Base-by-base conservation (phyloP, 2,329 filamentous ascomycete species). In the Dendryphion nanum region DNA sequence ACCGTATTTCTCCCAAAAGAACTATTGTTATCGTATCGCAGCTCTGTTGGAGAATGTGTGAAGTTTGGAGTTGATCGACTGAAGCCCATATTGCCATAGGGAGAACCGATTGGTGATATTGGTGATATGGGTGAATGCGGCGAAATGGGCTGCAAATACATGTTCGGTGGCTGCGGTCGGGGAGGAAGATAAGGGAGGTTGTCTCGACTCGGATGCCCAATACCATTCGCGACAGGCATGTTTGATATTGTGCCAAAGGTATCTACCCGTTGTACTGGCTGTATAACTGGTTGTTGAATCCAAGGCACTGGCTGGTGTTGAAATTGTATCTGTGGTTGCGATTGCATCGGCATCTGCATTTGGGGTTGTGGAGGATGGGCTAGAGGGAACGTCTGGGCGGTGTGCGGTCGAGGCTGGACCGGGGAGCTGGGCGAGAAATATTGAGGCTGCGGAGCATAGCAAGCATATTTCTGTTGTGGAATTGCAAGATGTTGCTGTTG, bases 161-260 rank as follows among this genome's bases (percentile, higher is more conserved):
- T n/a, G n/a, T 38, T 44, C 5, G 33, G 37, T 3, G 33, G 37
- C 10, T 44, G 40, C 18, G 10, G 35, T 29, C 41, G 50, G 16
- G 54, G 42, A n/a, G 53, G 45, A 6, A 49, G 21, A 4, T 18
- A 28, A 8, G 45, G 43, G 6, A 36, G 31, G 2, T 43, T 14
- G 23, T 55, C 43, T 15, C 45, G 43, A 6, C 57, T 57, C 19
- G 51, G 47, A 10, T 26, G 23, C 23, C 10, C n/a, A 15, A 41
- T 52, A 6, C 61, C 61, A 33, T 64, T 55, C 6, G 61, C 59
- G 18, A 64, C 53, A 12, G 59, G 59, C 57, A 64, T 64, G 30
- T 53, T 48, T 8, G 58, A 62, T 15, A 64, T 37, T 2, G 56
- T 64, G 7, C 59, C 56, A 31, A 59, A 60, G 5, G 59, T 62